Base-by-base conservation (phyloP, 352 stramenopile genomes). In the Phytopythium kandeliae region DNA sequence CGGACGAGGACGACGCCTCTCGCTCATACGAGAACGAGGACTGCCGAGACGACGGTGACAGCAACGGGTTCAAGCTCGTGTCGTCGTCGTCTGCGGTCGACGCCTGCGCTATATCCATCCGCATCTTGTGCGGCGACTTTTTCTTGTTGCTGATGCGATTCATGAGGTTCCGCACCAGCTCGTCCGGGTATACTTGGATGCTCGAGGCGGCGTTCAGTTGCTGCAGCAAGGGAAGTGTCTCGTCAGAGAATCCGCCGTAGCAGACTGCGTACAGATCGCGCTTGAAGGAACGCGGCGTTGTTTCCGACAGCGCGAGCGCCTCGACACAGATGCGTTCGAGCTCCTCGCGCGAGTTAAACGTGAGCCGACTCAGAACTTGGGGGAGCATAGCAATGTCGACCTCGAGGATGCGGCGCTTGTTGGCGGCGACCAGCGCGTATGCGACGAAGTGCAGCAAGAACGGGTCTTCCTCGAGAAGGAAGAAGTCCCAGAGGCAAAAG, bases 401-500 rank as follows among this genome's bases (percentile, higher is more conserved):
- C 17, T 66, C 21, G 10, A 96, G 54, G 28, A 96, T 85, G 21
- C 42, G 45, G 0, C 85, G 50, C 2, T 79, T 77, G 41, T 86
- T 68, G 12, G 73, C 69, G 11, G 67, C 63, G 0, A 94, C 80
- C 5, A 97, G 71, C 17, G 86, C 80, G 53, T 94, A 89, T 2
- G 89, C 86, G 22, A 96, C 77, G 60, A 96, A 97, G 51, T 97
- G 88, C 34, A 95, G 68, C 49, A 96, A 53, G 43, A 87, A 92
- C 54, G 86, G 86, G 36, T 96, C 84, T 62, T 92, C 77, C 41
- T 96, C 69, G 16, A 96, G 65, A 8, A 97, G 49, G 41, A 97
- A 96, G 59, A 93, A 92, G 55, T 97, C 90, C 90, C 90, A 97
- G 1, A 97, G 64, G 56, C 71, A 63, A 48, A 94, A 92, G 15